Percentiles rank a stretch among this genome's conserved stretches.
Evolutionary conservation across 129 eudicot species (phyloP).

Genomic region (Calendula officinalis): DNA sequence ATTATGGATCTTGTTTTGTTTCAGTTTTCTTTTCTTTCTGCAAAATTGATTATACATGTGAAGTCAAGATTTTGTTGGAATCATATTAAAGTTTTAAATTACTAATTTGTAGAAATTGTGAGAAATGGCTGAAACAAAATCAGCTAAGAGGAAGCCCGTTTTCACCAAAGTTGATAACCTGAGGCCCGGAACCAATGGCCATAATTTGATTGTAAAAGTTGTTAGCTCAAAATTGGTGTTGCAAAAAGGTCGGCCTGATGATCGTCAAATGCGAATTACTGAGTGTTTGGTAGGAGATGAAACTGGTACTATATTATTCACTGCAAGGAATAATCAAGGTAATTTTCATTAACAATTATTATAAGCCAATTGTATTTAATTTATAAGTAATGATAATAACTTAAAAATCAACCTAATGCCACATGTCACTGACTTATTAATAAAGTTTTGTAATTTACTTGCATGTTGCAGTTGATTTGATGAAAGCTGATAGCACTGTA

Average conservation of each 20-base stretch:
- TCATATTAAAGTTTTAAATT: background rate
- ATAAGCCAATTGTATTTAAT: no score
- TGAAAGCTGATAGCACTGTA: slow-evolving; percentile 4
- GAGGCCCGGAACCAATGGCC: slow-evolving; percentile 8
- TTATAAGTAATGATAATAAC: no score
- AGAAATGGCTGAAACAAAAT: slow-evolving; percentile 64
- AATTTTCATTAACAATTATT: no score
- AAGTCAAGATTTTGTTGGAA: background rate
- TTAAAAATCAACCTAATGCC: no score
- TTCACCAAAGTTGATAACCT: background rate
- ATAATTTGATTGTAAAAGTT: background rate
- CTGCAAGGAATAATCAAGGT: slow-evolving; percentile 6
- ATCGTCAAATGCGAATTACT: background rate
- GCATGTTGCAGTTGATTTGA: background rate
- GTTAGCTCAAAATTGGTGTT: background rate
- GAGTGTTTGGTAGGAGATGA: slow-evolving; percentile 5
- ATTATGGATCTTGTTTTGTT: background rate
- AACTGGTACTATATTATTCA: slow-evolving; percentile 7
- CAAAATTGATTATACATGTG: no score
- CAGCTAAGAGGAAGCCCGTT: slow-evolving; percentile 21
- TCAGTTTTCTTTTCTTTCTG: background rate
- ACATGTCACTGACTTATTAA: no score
- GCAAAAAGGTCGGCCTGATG: background rate
- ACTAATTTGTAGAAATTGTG: background rate
- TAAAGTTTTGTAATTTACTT: no score